Evolutionary conservation across 2,329 filamentous ascomycete species (phyloP), one percentile per base, ranked within the genome.

Genomic region (Colletotrichum tropicale): DNA sequence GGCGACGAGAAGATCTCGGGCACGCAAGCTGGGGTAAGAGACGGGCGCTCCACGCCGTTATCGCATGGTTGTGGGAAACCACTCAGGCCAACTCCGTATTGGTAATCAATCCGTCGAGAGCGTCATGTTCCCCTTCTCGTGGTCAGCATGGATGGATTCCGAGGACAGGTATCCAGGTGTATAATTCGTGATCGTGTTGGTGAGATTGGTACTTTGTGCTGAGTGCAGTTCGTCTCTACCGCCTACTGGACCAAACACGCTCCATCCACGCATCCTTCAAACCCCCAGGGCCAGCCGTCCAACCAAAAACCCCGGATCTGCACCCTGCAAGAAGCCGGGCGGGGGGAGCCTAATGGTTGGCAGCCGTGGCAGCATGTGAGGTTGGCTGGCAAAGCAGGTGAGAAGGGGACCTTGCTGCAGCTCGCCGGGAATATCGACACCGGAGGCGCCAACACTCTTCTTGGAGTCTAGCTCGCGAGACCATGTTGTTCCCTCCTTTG

Each of bases 231-330:
- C 66, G 52, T 60, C 66, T 34, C 52, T 68, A 68, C 30, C 38
- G 32, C 52, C 52, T 68, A 36, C 34, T 15, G 66, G 32, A 24
- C 52, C 32, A 18, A 21, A 68, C 30, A 52, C 48, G 26, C 43
- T 56, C n/a, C 26, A 55, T 28, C 65, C 43, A 56, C n/a, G 6
- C n/a, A 15, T 28, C 26, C 10, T 32, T 36, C 43, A 30, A 12
- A 18, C 26, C 64, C 24, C 43, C 65, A 66, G 71, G 62, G 55
- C 52, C 64, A 66, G 34, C 32, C 58, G 24, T 24, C 70, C 56
- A 58, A 73, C 70, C 64, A 73, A 64, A 38, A 67, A 38, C 64
- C 73, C 73, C 70, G 64, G 70, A 75, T 75, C 70, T 75, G 70
- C 73, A 34, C 62, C 70, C 67, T 73, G 73, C 56, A 68, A 60